phyloP scores from a whole-genome alignment of 805 yeast genomes.

The Kodamaea jinghongensis region DNA sequence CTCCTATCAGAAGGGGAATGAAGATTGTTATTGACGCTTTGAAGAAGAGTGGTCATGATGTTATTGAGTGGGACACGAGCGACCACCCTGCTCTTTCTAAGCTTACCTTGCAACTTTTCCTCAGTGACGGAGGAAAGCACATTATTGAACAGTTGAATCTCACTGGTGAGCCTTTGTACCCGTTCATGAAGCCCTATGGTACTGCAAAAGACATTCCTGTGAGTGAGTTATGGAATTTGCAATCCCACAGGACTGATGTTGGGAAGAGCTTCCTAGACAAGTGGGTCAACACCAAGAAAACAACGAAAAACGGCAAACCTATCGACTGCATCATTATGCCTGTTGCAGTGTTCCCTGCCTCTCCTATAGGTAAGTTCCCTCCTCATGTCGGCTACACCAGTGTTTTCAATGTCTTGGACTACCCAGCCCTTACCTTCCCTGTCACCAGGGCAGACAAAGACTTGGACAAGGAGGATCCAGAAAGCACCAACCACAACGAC shows the following conservation, averaged over 20 bases:
- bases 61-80: slow-evolving; percentile 47
- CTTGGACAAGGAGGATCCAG: slow-evolving; percentile 32
- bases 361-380: slow-evolving; percentile 31
- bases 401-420: slow-evolving; percentile 26
- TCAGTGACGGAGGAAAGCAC: slow-evolving; percentile 46
- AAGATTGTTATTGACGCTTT: slow-evolving; percentile 29
- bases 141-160: slow-evolving; percentile 29
- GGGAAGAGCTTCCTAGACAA: slow-evolving; percentile 34
- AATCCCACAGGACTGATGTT: slow-evolving; percentile 32
- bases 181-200: slow-evolving; percentile 39
- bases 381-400: slow-evolving; percentile 49
- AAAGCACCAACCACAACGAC: slow-evolving; percentile 31
- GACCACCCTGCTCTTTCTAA: slow-evolving; percentile 31
- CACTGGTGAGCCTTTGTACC: slow-evolving; percentile 47
- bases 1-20: slow-evolving; percentile 52
- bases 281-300: slow-evolving; percentile 34
- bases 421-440: slow-evolving; percentile 44
- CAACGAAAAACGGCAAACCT: slow-evolving; percentile 39
- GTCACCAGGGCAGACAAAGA: slow-evolving; percentile 51
- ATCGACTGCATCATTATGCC: slow-evolving; percentile 51
- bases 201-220: slow-evolving; percentile 33
- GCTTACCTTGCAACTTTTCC: slow-evolving; percentile 35
- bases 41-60: slow-evolving; percentile 47
- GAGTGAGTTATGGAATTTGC: slow-evolving; percentile 40
- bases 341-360: slow-evolving; percentile 45